These are phyloP conservation scores for Suhomyces xylopsoci DNA, from an alignment of 805 yeast species.

Conservation along the genomic window DNA sequence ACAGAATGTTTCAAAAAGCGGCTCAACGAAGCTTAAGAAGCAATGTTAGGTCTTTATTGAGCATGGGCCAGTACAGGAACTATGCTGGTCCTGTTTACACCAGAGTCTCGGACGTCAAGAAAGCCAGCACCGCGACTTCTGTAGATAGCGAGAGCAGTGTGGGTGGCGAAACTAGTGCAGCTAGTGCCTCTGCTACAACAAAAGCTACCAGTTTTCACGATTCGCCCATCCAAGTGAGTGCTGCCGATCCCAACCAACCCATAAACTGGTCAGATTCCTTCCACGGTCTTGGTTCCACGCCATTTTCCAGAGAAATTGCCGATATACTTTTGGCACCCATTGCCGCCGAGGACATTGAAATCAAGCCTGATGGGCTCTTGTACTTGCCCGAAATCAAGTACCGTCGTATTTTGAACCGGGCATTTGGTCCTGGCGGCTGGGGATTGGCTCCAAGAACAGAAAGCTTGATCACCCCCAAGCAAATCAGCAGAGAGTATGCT, in stretches of 20 bases:
- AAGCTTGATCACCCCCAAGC: conserved; percentile 67
- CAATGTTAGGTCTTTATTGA: background rate
- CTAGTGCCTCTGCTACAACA: background rate
- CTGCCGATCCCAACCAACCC: conserved; percentile 12
- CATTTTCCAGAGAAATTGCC: conserved; percentile 63
- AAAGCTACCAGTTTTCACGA: conserved; percentile 15
- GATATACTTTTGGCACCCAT: conserved; percentile 61
- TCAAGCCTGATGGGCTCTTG: conserved; percentile 91
- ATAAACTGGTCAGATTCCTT: conserved; percentile 85
- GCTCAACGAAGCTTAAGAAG: background rate
- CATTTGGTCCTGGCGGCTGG: conserved; percentile 99
- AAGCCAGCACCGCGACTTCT: background rate
- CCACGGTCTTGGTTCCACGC: conserved; percentile 78
- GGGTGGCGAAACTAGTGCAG: background rate
- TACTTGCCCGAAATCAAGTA: conserved; percentile 95
- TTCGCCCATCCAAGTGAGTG: conserved; percentile 16
- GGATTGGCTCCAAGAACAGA: conserved; percentile 93
- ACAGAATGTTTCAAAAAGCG: background rate
- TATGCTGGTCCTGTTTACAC: conserved; percentile 10
- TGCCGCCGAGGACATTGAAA: conserved; percentile 75
- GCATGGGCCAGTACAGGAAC: background rate
- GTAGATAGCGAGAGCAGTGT: background rate
- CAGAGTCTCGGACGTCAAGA: conserved; percentile 4
- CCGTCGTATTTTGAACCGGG: conserved; percentile 79
- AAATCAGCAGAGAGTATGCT: conserved; percentile 87